These are phyloP conservation scores for Fonsecaea erecta DNA, from an alignment of 2,329 filamentous ascomycete genomes.

Conservation along the genomic window DNA sequence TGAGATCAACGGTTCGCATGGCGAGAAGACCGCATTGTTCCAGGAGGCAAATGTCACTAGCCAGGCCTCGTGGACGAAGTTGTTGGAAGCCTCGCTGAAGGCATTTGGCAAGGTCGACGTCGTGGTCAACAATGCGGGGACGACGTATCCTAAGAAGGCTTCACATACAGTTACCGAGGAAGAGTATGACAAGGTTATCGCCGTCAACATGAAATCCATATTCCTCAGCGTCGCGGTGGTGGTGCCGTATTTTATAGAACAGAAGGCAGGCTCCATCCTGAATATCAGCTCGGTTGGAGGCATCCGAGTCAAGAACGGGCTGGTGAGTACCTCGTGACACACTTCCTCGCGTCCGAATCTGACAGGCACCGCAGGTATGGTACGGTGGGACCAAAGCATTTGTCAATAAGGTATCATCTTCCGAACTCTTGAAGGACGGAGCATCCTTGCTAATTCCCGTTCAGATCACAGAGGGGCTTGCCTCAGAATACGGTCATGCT, in stretches of 20 bases:
- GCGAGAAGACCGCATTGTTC: conserved; percentile 36
- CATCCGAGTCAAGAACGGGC: conserved; percentile 30
- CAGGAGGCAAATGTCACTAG: conserved; percentile 39
- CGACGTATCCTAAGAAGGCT: conserved; percentile 38
- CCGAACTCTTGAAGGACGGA: no score
- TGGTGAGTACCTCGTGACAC: conserved; percentile 7
- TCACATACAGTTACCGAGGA: conserved; percentile 38
- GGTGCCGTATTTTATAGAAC: conserved; percentile 40
- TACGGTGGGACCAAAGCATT: conserved; percentile 34
- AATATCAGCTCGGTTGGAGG: conserved; percentile 33
- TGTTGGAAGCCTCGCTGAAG: conserved; percentile 35
- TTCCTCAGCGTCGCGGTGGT: conserved; percentile 41
- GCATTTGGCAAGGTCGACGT: conserved; percentile 78
- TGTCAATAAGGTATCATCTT: conserved; percentile 18
- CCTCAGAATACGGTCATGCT: conserved; percentile 27
- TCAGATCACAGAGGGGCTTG: conserved; percentile 25
- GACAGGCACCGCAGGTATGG: conserved; percentile 15
- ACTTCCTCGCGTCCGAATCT: background rate
- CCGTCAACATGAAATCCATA: conserved; percentile 42
- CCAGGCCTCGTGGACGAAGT: conserved; percentile 38
- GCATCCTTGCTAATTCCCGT: background rate
- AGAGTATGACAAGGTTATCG: conserved; percentile 43
- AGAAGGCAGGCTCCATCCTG: conserved; percentile 30
- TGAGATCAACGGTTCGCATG: conserved; percentile 63
- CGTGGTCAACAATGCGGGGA: conserved; percentile 84